Evolutionary conservation across 2,329 filamentous ascomycete species (phyloP).

Genomic region (Botryosphaeria agaves): DNA sequence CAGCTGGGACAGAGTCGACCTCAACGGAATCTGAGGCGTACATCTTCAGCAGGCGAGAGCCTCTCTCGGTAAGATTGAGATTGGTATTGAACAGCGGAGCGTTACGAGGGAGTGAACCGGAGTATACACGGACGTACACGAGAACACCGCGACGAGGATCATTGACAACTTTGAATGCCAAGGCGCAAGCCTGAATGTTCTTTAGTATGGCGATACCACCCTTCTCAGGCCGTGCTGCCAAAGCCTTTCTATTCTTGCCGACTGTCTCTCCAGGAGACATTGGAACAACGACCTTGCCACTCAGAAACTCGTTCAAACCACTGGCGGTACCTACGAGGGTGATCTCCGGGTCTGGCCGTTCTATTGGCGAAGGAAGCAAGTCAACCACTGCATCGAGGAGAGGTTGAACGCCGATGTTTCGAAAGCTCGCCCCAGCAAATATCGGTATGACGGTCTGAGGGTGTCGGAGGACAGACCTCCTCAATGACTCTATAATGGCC

Average conservation of each 20-base stretch:
- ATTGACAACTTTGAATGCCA: slow-evolving; percentile 87
- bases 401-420: slow-evolving; percentile 86
- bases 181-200: slow-evolving; percentile 50
- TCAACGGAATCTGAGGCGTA: slow-evolving; percentile 79
- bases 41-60: slow-evolving; percentile 71
- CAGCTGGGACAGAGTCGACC: slow-evolving; percentile 59
- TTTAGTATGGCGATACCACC: slow-evolving; percentile 20
- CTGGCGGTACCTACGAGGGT: slow-evolving; percentile 42
- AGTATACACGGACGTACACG: slow-evolving; percentile 85
- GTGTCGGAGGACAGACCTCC: slow-evolving; percentile 49
- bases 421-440: slow-evolving; percentile 82
- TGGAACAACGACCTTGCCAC: slow-evolving; percentile 13
- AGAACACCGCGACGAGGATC: slow-evolving; percentile 73
- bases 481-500: slow-evolving; percentile 55
- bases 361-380: slow-evolving; percentile 66
- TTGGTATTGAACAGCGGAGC: slow-evolving; percentile 75
- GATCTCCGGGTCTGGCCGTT: slow-evolving; percentile 65
- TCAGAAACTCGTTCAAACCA: slow-evolving; percentile 30
- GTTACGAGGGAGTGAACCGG: slow-evolving; percentile 60
- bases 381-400: slow-evolving; percentile 78
- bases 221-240: slow-evolving; percentile 21
- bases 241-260: slow-evolving; percentile 20
- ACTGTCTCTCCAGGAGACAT: slow-evolving; percentile 4
- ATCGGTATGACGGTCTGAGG: slow-evolving; percentile 65
- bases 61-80: slow-evolving; percentile 59